Percentiles rank a stretch among this genome's conserved stretches.
These are phyloP conservation scores for Auricularia sp. DNA, from an alignment of 768 basidiomycete genomes.

Conservation along the genomic window DNA sequence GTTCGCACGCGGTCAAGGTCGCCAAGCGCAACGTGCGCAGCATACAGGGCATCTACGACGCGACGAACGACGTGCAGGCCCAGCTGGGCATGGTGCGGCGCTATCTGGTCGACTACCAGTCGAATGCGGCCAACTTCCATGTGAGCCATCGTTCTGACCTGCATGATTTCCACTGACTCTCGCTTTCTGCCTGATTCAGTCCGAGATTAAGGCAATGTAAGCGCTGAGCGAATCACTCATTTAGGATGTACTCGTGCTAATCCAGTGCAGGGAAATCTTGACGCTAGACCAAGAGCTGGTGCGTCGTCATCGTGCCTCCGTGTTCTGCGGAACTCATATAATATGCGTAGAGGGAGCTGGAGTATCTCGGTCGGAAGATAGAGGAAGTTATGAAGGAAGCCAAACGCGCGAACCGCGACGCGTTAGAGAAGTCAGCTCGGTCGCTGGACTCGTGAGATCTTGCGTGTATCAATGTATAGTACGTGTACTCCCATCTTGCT, in stretches of 20 bases:
- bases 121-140: neutral
- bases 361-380: neutral
- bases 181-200: neutral
- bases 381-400: neutral
- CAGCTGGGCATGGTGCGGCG: neutral
- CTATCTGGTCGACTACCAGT: neutral
- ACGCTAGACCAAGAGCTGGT: neutral
- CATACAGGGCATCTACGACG: neutral
- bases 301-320: neutral
- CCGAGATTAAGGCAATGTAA: neutral
- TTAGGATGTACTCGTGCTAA: neutral
- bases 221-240: neutral
- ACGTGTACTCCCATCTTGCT: too few species aligned
- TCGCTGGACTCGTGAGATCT: too few species aligned
- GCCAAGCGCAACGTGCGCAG: neutral
- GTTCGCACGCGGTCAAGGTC: neutral
- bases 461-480: too few species aligned
- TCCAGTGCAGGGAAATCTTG: neutral
- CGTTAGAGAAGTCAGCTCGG: neutral
- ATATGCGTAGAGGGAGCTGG: neutral
- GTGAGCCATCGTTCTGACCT: neutral
- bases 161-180: neutral
- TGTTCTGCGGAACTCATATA: neutral
- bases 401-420: neutral
- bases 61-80: neutral